Evolutionary conservation across 805 yeast genomes (phyloP).

Genomic region (Candida golubevii): DNA sequence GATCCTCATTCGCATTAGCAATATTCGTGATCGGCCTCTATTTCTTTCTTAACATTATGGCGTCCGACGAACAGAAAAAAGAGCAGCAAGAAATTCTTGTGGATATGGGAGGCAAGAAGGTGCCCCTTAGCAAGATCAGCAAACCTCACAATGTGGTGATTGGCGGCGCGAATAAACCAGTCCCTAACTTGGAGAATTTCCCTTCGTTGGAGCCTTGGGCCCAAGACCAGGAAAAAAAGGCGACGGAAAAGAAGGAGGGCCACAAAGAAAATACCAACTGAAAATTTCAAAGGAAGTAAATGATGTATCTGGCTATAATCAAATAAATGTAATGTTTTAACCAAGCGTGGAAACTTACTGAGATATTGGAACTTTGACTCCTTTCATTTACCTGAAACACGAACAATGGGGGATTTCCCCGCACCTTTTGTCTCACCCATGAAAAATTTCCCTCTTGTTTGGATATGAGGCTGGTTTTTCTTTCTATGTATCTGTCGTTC

Average conservation of each 20-base stretch:
- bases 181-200: conserved; percentile 14
- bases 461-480: too few relatives aligned
- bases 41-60: conserved; percentile 11
- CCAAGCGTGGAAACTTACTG: too few relatives aligned
- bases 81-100: conserved; percentile 17
- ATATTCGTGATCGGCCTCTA: conserved; percentile 7
- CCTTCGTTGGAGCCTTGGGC: conserved; percentile 18
- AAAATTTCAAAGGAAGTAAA: too few relatives aligned
- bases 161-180: conserved; percentile 16
- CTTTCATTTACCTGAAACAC: too few relatives aligned
- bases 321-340: too few relatives aligned
- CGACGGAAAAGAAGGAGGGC: neutral
- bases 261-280: too few relatives aligned
- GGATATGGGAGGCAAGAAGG: conserved; percentile 33
- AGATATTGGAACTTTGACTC: too few relatives aligned
- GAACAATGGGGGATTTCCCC: too few relatives aligned
- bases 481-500: too few relatives aligned
- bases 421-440: too few relatives aligned
- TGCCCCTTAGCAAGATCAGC: conserved; percentile 34
- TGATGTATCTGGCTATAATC: too few relatives aligned
- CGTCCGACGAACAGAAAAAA: conserved; percentile 7
- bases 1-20: conserved; percentile 11
- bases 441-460: too few relatives aligned
- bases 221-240: conserved; percentile 4
- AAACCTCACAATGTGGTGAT: conserved; percentile 33